phyloP scores from a whole-genome alignment of 1,284 basidiomycete genomes.

The Uromyces viciae-fabae region DNA sequence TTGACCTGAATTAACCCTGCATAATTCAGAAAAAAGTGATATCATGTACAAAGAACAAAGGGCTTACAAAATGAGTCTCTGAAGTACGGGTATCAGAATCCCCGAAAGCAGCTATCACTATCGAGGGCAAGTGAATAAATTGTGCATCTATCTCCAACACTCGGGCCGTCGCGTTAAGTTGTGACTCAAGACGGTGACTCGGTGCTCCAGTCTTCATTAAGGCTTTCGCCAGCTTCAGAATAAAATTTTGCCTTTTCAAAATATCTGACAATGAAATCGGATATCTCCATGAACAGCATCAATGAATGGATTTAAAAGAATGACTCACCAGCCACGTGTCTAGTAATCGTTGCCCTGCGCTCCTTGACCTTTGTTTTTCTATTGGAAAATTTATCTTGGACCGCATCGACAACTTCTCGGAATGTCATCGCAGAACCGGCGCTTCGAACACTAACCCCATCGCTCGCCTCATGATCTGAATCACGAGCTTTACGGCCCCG shows the following conservation, averaged over 20 bases:
- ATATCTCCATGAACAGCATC: too few species aligned
- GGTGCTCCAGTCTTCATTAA: conserved; percentile 77
- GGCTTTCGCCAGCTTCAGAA: conserved; percentile 73
- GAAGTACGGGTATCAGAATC: conserved; percentile 67
- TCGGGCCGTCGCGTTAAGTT: conserved; percentile 70
- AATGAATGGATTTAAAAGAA: too few species aligned
- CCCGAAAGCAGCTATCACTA: conserved; percentile 77
- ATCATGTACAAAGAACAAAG: not conserved
- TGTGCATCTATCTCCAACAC: conserved; percentile 73
- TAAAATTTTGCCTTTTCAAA: conserved; percentile 67
- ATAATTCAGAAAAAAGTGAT: conserved; percentile 14
- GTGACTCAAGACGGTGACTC: conserved; percentile 78
- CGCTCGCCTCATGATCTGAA: conserved; percentile 33
- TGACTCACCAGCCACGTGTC: conserved; percentile 31
- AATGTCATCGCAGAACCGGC: conserved; percentile 27
- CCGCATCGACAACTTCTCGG: conserved; percentile 17
- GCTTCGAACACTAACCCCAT: conserved; percentile 14
- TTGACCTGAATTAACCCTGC: conserved; percentile 44
- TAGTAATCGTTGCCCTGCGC: conserved; percentile 34
- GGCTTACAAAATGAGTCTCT: conserved; percentile 66
- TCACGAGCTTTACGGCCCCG: conserved; percentile 21
- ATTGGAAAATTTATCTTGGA: conserved; percentile 19
- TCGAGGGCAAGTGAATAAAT: conserved; percentile 72
- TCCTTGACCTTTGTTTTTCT: conserved; percentile 12
- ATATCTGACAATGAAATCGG: conserved; percentile 56